Base-by-base conservation (phyloP, 2,329 filamentous ascomycete species). In the Fusarium sp. region DNA sequence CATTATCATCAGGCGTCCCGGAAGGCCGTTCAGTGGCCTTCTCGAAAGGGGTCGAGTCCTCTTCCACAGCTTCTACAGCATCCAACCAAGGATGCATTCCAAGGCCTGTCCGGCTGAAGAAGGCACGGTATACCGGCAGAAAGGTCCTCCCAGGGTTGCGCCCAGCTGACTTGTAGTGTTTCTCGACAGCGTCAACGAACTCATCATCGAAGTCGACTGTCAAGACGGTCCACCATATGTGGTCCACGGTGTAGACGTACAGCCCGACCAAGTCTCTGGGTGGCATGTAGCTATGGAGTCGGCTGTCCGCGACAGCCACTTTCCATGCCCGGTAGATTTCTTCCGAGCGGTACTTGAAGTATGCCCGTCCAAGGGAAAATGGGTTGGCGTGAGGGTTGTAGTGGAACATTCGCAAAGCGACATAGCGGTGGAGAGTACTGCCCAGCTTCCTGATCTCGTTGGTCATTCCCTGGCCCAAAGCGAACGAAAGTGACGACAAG, bases 301-400 rank as follows among this genome's bases (percentile, higher is more conserved):
- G 15, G 7, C 6, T 12, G 11, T 58, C 24, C 2, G 7, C 25
- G 7, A 6, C n/a, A 5, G 67, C 15, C n/a, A 40, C 13, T 1
- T 36, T 7, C 66, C 70, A 73, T 2, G 66, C 44, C 3, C 58
- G 68, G 13, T 70, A 70, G 6, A 73, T 49, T 35, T 73, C 70
- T 26, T 67, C 61, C 2, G 70, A 70, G 7, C 68, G 63, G 31
- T 59, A 71, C 6, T 49, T 15, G 34, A 58, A 67, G 40, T 73
- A 65, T 7, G 12, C 58, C 49, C 19, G 13, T 4, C 31, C 31
- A 34, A 66, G 54, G 8, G 28, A 22, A 28, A 19, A 52, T 1
- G 19, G 6, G 0, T 13, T 19, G n/a, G 22, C 1, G 6, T 50
- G 63, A 2, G 70, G 70, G 36, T 72, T 68, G 43, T 56, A 57